Evolutionary conservation across 2,329 filamentous ascomycete genomes (phyloP).

Genomic region (Pseudonectria foliicola): DNA sequence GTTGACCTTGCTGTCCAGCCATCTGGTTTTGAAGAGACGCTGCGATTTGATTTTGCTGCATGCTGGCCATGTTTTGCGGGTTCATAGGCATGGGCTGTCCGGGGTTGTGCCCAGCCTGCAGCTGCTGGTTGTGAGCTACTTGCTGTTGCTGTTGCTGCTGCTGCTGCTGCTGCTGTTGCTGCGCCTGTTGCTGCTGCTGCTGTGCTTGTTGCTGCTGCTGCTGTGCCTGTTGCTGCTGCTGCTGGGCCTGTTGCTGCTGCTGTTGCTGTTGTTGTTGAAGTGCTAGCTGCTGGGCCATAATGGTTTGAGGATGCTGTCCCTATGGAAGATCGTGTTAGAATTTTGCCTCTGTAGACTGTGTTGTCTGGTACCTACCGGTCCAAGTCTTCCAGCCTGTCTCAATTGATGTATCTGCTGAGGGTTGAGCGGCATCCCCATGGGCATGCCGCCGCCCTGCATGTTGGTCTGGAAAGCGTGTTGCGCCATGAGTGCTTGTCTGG

Average conservation of each 20-base stretch:
- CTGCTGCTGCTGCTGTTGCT: conserved; percentile 31
- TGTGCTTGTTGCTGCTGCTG: conserved; percentile 13
- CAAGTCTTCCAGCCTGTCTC: conserved; percentile 32
- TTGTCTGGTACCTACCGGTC: conserved; percentile 30
- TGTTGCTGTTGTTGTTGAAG: conserved; percentile 12
- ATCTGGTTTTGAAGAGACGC: conserved; percentile 24
- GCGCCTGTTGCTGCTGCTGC: conserved; percentile 24
- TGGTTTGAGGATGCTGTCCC: conserved; percentile 24
- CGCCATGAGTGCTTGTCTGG: conserved; percentile 45
- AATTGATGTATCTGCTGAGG: conserved; percentile 46
- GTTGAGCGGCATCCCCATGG: conserved; percentile 48
- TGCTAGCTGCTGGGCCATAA: conserved; percentile 20
- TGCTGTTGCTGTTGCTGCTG: conserved; percentile 25
- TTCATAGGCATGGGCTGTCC: conserved; percentile 44
- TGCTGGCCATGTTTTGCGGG: conserved; percentile 37
- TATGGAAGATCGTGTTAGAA: conserved; percentile 1
- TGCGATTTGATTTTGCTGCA: conserved; percentile 37
- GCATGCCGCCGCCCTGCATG: conserved; percentile 44
- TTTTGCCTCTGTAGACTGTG: background rate
- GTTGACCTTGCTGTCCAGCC: conserved; percentile 24
- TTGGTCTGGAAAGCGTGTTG: conserved; percentile 48
- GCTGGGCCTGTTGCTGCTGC: conserved; percentile 20
- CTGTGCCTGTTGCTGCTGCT: conserved; percentile 24
- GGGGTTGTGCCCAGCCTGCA: conserved; percentile 34
- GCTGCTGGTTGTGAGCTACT: conserved; percentile 30